Evolutionary conservation across 2,329 filamentous ascomycete species (phyloP), one percentile per base, ranked within the genome.

Genomic region (Samsoniella hepiali): DNA sequence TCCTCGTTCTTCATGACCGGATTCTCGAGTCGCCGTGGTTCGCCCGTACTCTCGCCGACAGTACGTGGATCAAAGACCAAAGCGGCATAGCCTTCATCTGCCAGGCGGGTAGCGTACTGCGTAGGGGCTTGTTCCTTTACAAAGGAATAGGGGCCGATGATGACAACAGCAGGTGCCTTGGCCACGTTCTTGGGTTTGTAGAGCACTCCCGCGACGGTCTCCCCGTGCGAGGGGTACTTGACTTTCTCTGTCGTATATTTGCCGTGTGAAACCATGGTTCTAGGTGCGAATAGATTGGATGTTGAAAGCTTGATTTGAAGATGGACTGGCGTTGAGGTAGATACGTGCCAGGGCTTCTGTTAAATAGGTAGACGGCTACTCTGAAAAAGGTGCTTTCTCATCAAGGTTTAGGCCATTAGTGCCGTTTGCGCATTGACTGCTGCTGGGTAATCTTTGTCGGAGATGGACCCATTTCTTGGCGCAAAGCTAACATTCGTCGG

Each of bases 1-100:
- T 72, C 70, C 49, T 72, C 70, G 56, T 72, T 72, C 67, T 72
- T 71, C 70, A 71, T 72, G 62, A 68, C 68, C 6, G 70, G 70
- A 31, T 72, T 72, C 64, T 72, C 71, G 31, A 67, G 64, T 40
- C 71, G 69, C 38, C 71, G 68, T 5, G 71, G 71, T 58, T 67
- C 58, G 29, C 71, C 71, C 17, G 71, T 70, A 60, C 70, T 73
- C 55, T 73, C 71, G 5, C 71, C 70, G 15, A 73, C 71, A 3
- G 70, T 73, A 49, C 71, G 70, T 5, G 71, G 71, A 56, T 73
- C 71, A 63, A 73, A 73, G 32, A 73, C 71, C 50, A 73, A 56
- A 3, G 70, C 70, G 32, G 71, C 70, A 51, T 73, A 73, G 32
- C 71, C 71, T 65, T 72, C 71, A 59, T 73, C 70, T 34, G 71